Evolutionary conservation across 805 yeast species (phyloP).

Genomic region (Brettanomyces bruxellensis): DNA sequence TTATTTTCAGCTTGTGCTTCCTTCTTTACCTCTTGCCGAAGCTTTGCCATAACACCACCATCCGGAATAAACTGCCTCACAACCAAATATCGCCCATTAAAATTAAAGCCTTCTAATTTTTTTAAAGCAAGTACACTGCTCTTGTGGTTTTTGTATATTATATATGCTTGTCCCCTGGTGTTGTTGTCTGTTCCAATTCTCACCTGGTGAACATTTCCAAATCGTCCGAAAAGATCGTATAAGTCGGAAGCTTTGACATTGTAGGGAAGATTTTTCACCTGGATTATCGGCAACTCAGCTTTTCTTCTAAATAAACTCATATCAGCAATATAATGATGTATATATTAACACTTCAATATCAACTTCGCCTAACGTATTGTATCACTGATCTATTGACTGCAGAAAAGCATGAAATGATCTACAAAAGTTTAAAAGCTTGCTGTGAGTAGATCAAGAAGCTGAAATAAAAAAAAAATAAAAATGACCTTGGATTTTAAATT

Average conservation of each 20-base stretch:
- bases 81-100: conserved; percentile 49
- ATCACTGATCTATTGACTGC: too few species aligned
- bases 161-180: conserved; percentile 44
- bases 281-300: conserved; percentile 28
- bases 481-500: too few species aligned
- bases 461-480: too few species aligned
- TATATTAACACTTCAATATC: too few species aligned
- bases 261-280: conserved; percentile 52
- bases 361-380: too few species aligned
- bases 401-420: too few species aligned
- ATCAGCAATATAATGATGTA: not conserved
- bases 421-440: too few species aligned
- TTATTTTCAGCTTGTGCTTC: not conserved
- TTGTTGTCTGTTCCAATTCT: conserved; percentile 31
- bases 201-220: conserved; percentile 49
- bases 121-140: conserved; percentile 43
- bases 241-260: conserved; percentile 36
- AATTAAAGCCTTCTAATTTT: conserved; percentile 53
- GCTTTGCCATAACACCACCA: too few species aligned
- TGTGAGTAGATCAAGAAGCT: too few species aligned
- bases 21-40: not conserved
- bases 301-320: conserved; percentile 7
- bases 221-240: conserved; percentile 43
- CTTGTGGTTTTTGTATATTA: conserved; percentile 39
- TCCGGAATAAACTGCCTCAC: conserved; percentile 16